These are phyloP conservation scores for Malania oleifera DNA, from an alignment of 164 flowering plant genomes.

Conservation along the genomic window DNA sequence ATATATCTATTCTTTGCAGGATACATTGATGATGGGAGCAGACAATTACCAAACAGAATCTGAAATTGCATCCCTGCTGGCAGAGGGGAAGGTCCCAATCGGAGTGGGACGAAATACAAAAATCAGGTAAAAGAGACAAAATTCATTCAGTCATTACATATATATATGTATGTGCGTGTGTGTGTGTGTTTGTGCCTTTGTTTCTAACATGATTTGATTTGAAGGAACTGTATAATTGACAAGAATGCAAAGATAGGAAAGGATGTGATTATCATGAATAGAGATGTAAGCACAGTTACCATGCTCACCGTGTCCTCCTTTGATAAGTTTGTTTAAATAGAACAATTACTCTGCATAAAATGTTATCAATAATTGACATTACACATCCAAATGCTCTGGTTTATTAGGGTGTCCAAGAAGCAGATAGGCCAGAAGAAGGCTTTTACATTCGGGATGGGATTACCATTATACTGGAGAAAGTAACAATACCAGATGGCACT, in stretches of 20 bases:
- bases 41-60: conserved; percentile 84
- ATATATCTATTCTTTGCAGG: conserved; percentile 32
- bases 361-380: too few species aligned
- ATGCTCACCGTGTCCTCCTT: neutral
- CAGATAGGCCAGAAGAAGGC: conserved; percentile 67
- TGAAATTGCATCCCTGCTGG: conserved; percentile 75
- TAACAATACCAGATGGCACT: conserved; percentile 62
- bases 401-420: conserved; percentile 64
- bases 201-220: conserved; percentile 11
- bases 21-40: conserved; percentile 91
- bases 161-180: too few species aligned
- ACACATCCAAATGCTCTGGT: neutral
- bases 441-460: conserved; percentile 84
- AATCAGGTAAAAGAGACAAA: conserved; percentile 68
- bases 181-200: too few species aligned
- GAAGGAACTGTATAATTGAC: conserved; percentile 84
- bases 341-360: too few species aligned
- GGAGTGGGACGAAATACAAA: conserved; percentile 72
- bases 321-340: too few species aligned
- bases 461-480: conserved; percentile 63
- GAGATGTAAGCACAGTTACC: conserved; percentile 49
- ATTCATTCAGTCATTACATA: too few species aligned
- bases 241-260: conserved; percentile 86
- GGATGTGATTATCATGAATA: conserved; percentile 62
- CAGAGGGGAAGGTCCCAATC: conserved; percentile 81